Evolutionary conservation across 1,284 basidiomycete species (phyloP).

Genomic region (Malassezia obtusa): DNA sequence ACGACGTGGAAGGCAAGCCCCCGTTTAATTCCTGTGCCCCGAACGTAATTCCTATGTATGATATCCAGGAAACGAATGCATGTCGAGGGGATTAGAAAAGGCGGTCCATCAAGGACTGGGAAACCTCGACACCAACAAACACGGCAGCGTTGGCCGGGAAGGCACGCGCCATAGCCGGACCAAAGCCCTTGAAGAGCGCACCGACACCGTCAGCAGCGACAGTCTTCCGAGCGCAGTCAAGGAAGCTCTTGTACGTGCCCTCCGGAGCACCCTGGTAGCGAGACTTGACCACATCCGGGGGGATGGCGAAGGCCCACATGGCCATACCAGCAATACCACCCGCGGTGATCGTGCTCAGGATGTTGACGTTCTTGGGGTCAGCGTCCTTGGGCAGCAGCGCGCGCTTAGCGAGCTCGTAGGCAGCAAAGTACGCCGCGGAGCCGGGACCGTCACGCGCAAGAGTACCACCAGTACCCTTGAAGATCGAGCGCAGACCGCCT

Average conservation of each 20-base stretch:
- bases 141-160: slow-evolving; percentile 90
- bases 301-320: slow-evolving; percentile 56
- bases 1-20: slow-evolving; percentile 7
- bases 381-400: slow-evolving; percentile 63
- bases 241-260: slow-evolving; percentile 84
- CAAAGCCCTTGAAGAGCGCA: slow-evolving; percentile 93
- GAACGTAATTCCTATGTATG: too few species aligned
- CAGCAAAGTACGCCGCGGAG: slow-evolving; percentile 91
- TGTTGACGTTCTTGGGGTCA: slow-evolving; percentile 68
- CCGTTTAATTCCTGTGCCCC: background rate
- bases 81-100: slow-evolving; percentile 49
- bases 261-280: slow-evolving; percentile 90
- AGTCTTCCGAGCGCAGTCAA: slow-evolving; percentile 86
- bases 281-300: slow-evolving; percentile 62
- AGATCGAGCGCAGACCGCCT: slow-evolving; percentile 84
- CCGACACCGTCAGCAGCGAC: slow-evolving; percentile 79
- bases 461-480: slow-evolving; percentile 83
- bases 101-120: slow-evolving; percentile 55
- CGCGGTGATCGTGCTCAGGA: slow-evolving; percentile 78
- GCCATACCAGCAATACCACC: slow-evolving; percentile 91
- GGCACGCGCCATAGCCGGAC: slow-evolving; percentile 65
- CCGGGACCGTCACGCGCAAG: slow-evolving; percentile 90
- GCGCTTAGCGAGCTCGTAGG: slow-evolving; percentile 90
- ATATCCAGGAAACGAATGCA: background rate
- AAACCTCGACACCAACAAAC: slow-evolving; percentile 75